Evolutionary conservation across 441 rosid genomes (phyloP).

Genomic region (Populus hybrid): DNA sequence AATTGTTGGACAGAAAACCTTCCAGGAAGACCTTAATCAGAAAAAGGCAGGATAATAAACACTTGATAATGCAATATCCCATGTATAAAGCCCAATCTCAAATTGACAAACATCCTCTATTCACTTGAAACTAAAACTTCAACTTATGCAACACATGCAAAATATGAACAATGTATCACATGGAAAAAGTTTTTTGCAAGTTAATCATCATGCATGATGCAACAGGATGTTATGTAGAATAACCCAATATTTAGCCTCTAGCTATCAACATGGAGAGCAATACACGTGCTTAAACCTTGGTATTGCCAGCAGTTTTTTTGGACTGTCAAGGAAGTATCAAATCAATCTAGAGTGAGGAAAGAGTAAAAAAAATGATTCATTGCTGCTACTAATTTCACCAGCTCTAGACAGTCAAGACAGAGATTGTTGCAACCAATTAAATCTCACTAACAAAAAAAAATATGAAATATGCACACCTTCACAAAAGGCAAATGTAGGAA

Average conservation of each 20-base stretch:
- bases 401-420: neutral
- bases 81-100: neutral
- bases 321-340: neutral
- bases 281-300: neutral
- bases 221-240: neutral
- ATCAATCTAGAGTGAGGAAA: neutral
- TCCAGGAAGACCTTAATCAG: neutral
- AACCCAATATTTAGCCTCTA: neutral
- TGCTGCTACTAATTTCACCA: neutral
- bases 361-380: neutral
- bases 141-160: neutral
- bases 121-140: neutral
- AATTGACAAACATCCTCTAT: neutral
- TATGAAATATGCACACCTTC: neutral
- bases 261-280: neutral
- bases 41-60: neutral
- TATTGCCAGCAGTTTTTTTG: neutral
- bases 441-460: neutral
- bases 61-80: neutral
- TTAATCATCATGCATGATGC: neutral
- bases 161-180: neutral
- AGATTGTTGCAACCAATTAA: neutral
- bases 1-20: neutral
- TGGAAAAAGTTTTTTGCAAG: neutral
- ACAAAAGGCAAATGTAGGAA: neutral